Evolutionary conservation across 495 filamentous ascomycete genomes (phyloP).

Genomic region (Penicillium silybi): DNA sequence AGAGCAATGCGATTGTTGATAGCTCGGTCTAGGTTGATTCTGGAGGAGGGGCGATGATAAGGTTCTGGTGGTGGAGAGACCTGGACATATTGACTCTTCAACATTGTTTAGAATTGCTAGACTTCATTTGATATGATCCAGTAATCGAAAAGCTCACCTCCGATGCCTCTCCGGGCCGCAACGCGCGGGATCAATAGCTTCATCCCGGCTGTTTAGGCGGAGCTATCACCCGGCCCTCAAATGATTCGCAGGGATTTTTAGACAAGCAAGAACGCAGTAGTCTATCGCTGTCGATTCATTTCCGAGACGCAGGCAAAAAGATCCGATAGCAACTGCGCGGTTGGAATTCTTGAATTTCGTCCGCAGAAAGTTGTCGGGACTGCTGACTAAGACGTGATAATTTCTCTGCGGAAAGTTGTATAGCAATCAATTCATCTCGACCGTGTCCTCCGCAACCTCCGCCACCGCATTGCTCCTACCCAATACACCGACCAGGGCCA

Average conservation of each 20-base stretch:
- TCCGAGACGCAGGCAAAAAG: slow-evolving; percentile 14
- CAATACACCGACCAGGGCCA: not conserved
- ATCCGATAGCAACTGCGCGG: not conserved
- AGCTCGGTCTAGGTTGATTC: not conserved
- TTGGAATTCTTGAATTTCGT: not conserved
- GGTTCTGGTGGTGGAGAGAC: not conserved
- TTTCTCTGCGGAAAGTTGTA: slow-evolving; percentile 23
- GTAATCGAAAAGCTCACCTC: slow-evolving; percentile 13
- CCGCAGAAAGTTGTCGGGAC: slow-evolving; percentile 13
- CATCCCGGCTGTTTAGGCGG: slow-evolving; percentile 22
- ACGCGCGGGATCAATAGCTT: slow-evolving; percentile 28
- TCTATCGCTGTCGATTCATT: slow-evolving; percentile 1
- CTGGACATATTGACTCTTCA: not conserved
- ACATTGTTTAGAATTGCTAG: not conserved
- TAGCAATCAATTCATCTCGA: slow-evolving; percentile 16
- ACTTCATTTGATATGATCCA: not conserved
- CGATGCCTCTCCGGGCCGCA: slow-evolving; percentile 21
- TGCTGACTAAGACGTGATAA: slow-evolving; percentile 31
- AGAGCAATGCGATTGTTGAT: slow-evolving; percentile 2
- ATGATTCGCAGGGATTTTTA: not conserved
- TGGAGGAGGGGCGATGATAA: not conserved
- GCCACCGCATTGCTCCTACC: slow-evolving; percentile 6
- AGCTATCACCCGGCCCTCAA: slow-evolving; percentile 9
- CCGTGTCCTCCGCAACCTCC: slow-evolving; percentile 11
- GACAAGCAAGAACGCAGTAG: slow-evolving; percentile 1